phyloP scores from a whole-genome alignment of 306 rosid genomes.

The Citrullus mucosospermus region DNA sequence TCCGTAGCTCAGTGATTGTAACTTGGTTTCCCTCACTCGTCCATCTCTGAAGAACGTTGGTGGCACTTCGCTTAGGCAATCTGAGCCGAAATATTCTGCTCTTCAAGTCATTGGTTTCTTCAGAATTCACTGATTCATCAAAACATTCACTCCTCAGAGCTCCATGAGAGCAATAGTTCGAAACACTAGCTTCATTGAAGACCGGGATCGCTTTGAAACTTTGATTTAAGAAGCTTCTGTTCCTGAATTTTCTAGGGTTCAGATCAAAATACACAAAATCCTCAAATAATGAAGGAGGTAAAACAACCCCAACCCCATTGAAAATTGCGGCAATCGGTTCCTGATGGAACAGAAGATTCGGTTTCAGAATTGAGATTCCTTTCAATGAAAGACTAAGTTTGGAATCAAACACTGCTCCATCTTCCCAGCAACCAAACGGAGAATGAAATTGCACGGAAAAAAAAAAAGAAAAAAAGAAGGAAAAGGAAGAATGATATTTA shows the following conservation, averaged over 20 bases:
- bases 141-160: constrained; percentile 28
- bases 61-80: constrained; percentile 78
- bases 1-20: constrained; percentile 50
- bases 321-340: not conserved
- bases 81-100: constrained; percentile 60
- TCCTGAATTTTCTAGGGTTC: constrained; percentile 20
- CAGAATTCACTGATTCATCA: constrained; percentile 21
- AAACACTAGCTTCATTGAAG: constrained; percentile 6
- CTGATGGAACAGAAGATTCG: not conserved
- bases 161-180: constrained; percentile 36
- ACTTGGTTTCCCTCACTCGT: constrained; percentile 53
- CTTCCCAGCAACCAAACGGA: not conserved
- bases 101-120: constrained; percentile 46
- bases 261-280: not conserved
- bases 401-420: not conserved
- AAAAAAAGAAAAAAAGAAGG: too few species aligned
- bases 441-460: not conserved
- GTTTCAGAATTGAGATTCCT: not conserved
- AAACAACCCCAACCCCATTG: not conserved
- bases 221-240: constrained; percentile 7
- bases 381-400: not conserved
- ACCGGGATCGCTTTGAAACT: constrained; percentile 9
- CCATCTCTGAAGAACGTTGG: constrained; percentile 70
- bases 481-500: not conserved
- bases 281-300: not conserved